Evolutionary conservation across 208 protist genomes (phyloP).

Genomic region (Balamuthia mandrillaris): DNA sequence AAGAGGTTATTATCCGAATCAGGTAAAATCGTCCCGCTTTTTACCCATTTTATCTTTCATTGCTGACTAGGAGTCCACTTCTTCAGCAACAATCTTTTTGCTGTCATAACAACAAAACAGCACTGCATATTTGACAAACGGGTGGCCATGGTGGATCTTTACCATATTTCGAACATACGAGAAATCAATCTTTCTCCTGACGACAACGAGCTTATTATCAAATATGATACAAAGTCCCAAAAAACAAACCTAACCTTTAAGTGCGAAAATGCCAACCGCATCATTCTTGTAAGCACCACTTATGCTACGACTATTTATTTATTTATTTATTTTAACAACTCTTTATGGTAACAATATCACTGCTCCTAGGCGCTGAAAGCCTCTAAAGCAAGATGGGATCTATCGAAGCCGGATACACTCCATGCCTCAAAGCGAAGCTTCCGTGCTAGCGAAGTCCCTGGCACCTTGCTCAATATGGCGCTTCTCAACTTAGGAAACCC

Average conservation of each 20-base stretch:
- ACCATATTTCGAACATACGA: slow-evolving; percentile 44
- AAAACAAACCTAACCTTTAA: slow-evolving; percentile 11
- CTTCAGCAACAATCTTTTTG: slow-evolving; percentile 6
- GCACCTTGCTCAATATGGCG: slow-evolving; percentile 66
- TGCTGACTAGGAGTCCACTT: background rate
- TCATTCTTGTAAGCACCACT: slow-evolving; percentile 2
- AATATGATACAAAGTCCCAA: slow-evolving; percentile 36
- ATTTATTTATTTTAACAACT: background rate
- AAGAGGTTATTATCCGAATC: slow-evolving; percentile 29
- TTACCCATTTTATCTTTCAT: background rate
- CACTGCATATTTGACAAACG: slow-evolving; percentile 30
- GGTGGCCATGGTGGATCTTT: slow-evolving; percentile 35
- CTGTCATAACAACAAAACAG: slow-evolving; percentile 43
- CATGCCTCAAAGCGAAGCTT: slow-evolving; percentile 30
- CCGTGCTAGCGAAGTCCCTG: slow-evolving; percentile 62
- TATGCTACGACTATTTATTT: too few relatives aligned
- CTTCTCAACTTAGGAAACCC: slow-evolving; percentile 61
- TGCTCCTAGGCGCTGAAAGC: slow-evolving; percentile 47
- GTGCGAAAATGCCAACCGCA: background rate
- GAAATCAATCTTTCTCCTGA: slow-evolving; percentile 19
- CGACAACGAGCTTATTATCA: slow-evolving; percentile 50
- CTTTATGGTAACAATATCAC: too few relatives aligned
- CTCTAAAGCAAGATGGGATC: slow-evolving; percentile 42
- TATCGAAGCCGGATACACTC: slow-evolving; percentile 28
- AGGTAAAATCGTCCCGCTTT: background rate